Percentiles rank a stretch among this genome's conserved stretches.
These are phyloP conservation scores for Ajuga chamaepitys DNA, from an alignment of 257 asterid genomes.

Conservation along the genomic window DNA sequence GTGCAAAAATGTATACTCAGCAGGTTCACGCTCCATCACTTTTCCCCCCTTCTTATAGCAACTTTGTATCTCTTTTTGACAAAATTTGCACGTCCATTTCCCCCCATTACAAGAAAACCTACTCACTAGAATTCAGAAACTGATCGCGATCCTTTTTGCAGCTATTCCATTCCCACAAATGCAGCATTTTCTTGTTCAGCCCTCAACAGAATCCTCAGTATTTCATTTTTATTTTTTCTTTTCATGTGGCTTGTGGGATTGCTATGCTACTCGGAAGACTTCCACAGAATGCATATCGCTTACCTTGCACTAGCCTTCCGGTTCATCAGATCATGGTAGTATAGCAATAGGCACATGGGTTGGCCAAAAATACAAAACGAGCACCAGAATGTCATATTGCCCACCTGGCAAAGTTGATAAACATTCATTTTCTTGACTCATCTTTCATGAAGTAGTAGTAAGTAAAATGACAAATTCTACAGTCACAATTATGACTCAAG, in stretches of 20 bases:
- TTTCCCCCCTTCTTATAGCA: too few relatives aligned
- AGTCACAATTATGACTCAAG: too few relatives aligned
- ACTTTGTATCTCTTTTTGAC: too few relatives aligned
- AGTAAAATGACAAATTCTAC: too few relatives aligned
- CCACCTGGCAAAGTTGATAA: slow-evolving; percentile 51
- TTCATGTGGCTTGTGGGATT: not conserved
- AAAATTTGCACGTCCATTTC: too few relatives aligned
- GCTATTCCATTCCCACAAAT: not conserved
- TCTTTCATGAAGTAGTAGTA: too few relatives aligned
- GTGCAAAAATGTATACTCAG: too few relatives aligned
- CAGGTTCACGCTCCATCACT: too few relatives aligned
- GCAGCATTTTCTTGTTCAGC: not conserved
- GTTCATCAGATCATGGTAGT: slow-evolving; percentile 93
- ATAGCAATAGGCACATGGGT: slow-evolving; percentile 83
- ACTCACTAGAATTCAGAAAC: not conserved
- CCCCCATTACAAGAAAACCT: too few relatives aligned
- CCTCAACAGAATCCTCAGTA: not conserved
- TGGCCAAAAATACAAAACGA: slow-evolving; percentile 85
- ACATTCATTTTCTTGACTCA: not conserved
- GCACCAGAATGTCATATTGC: slow-evolving; percentile 95
- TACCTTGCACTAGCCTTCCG: slow-evolving; percentile 53
- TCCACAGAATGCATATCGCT: not conserved
- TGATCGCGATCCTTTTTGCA: not conserved
- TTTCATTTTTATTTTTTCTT: not conserved
- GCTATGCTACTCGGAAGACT: not conserved